Conservation (phyloP, 1,284 basidiomycete species). For the Sporisorium scitamineum region DNA sequence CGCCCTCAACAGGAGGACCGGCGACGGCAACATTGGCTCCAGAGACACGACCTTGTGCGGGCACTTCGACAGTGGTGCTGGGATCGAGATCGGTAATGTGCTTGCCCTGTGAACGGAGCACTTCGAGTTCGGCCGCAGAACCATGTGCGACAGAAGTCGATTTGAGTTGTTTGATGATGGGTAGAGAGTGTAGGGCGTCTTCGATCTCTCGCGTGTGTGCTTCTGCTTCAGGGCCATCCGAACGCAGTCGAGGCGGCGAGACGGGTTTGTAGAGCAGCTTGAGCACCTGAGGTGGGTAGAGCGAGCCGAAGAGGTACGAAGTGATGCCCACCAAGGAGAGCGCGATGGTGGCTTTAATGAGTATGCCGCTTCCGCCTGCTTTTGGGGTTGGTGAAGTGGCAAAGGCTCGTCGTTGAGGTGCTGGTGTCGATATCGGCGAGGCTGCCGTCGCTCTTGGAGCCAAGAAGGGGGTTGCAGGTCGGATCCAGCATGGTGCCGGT, state of each 20-base stretch:
- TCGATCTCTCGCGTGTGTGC: conserved; percentile 78
- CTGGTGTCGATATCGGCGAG: not conserved
- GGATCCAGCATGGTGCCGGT: not conserved
- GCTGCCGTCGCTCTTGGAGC: not conserved
- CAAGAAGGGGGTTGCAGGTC: not conserved
- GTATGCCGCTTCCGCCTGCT: conserved; percentile 14
- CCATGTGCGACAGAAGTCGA: conserved; percentile 35
- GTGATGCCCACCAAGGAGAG: conserved; percentile 51
- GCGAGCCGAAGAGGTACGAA: conserved; percentile 74
- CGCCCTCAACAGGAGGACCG: conserved; percentile 37
- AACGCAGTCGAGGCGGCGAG: conserved; percentile 77
- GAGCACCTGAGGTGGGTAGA: conserved; percentile 76
- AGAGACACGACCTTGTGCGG: conserved; percentile 28
- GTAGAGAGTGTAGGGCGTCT: conserved; percentile 76
- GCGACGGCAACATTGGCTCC: conserved; percentile 29
- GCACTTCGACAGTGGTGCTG: conserved; percentile 30
- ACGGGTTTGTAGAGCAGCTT: conserved; percentile 79
- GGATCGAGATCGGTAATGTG: conserved; percentile 35
- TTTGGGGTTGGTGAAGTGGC: conserved; percentile 32
- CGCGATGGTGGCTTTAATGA: conserved; percentile 45
- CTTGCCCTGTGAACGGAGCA: conserved; percentile 34
- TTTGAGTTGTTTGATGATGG: conserved; percentile 69
- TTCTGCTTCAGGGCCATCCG: conserved; percentile 76
- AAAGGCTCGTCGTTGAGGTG: conserved; percentile 19
- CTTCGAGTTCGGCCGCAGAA: conserved; percentile 30